A percentile compares a stretch with the other conserved stretches of the same genome.
Conservation (phyloP, 495 filamentous ascomycete species). For the Daldinia childiae region DNA sequence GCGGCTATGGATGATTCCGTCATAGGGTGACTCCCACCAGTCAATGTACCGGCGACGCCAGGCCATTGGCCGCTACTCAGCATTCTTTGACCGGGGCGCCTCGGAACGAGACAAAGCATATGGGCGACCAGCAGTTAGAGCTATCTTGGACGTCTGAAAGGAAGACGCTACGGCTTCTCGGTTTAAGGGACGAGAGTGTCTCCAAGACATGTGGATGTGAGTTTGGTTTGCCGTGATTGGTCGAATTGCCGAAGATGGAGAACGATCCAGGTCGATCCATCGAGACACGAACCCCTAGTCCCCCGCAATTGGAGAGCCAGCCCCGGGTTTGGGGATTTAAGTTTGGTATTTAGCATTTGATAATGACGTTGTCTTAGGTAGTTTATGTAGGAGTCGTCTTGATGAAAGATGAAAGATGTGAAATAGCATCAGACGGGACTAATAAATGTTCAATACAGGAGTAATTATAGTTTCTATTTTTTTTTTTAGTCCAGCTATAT, state of each 20-base stretch:
- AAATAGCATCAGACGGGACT: background rate
- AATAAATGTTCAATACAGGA: background rate
- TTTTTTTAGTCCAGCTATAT: background rate
- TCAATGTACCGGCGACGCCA: slow-evolving; percentile 18
- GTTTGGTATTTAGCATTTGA: slow-evolving; percentile 32
- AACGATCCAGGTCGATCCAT: slow-evolving; percentile 27
- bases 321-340: slow-evolving; percentile 15
- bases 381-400: background rate
- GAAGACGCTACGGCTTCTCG: slow-evolving; percentile 35
- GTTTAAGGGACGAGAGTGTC: slow-evolving; percentile 41
- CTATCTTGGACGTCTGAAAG: slow-evolving; percentile 15
- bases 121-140: background rate
- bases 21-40: slow-evolving; percentile 10
- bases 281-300: slow-evolving; percentile 15
- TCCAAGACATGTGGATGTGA: slow-evolving; percentile 15
- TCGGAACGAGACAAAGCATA: slow-evolving; percentile 31
- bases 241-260: slow-evolving; percentile 43
- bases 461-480: background rate
- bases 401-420: background rate
- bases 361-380: slow-evolving; percentile 30
- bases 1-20: slow-evolving; percentile 38
- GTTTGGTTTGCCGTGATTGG: slow-evolving; percentile 44
- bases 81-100: slow-evolving; percentile 20
- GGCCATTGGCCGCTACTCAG: slow-evolving; percentile 22
- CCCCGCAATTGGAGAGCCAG: slow-evolving; percentile 35